Base-by-base conservation (phyloP, 2,329 filamentous ascomycete species). In the Colletotrichum musae region DNA sequence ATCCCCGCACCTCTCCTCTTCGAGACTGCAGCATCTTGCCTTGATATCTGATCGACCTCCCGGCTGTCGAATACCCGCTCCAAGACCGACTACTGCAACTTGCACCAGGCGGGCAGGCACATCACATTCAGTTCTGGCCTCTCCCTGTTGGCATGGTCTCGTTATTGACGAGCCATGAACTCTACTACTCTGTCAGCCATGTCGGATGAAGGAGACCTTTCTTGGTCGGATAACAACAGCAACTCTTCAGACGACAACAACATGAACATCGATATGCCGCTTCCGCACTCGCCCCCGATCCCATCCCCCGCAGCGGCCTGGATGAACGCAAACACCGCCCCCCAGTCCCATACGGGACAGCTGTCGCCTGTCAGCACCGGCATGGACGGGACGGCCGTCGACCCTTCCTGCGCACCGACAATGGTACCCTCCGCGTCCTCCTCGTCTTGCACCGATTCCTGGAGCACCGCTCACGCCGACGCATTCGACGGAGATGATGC, bases 291-390 rank as follows among this genome's bases (percentile, higher is more conserved):
- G 45, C 77, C 80, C 24, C 72, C 79, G 52, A 24, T 24, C 21
- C 21, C 21, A 24, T 84, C 63, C 36, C 82, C 82, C 63, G 79
- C 67, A 67, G 74, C n/a, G 70, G 74, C 12, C 41, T 77, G 54
- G 74, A 76, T 51, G 64, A 74, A 75, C 67, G 61, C 74, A 21
- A 65, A 72, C 61, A 70, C 75, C 57, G 70, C 75, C 59, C 74
- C 75, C 50, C 79, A 81, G 64, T 74, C 80, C 57, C 82, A 81
- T 43, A 80, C 81, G 13, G 84, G 85, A 51, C 87, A 87, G 72
- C 76, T 88, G 64, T 89, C 87, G 45, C 87, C 87, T 48, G 80
- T 85, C 73, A 88, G 86, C 77, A 84, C 84, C 67, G 83, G 81
- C 70, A 80, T 86, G 75, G 84, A 87, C 50, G 77, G 81, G 43